Base-by-base conservation (phyloP, 2,329 filamentous ascomycete genomes). In the Fusarium succisae region DNA sequence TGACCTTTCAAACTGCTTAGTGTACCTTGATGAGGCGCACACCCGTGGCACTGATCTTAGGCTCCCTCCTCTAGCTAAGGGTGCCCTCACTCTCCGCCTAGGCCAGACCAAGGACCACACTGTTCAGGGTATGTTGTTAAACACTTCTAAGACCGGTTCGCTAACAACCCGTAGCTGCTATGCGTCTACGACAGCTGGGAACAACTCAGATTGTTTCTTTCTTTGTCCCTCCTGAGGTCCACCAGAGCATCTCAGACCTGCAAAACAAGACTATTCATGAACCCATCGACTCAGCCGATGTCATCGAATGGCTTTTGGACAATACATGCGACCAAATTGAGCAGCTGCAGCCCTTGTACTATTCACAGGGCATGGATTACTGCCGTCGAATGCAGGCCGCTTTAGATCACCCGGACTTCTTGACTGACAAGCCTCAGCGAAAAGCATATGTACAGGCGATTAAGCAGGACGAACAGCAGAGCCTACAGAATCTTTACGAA, bases 321-420 rank as follows among this genome's bases (percentile, higher is more conserved):
- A 89, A 92, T 63, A 91, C 90, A 0, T 93, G 91, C 65, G 81
- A 83, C 18, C 85, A 82, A 3, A 90, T 90, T 22, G 88, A 91
- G 69, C 87, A 91, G 47, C 77, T 92, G 0, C 87, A 89, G 45
- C 85, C 87, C 0, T 81, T 93, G 0, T 91, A 91, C 72, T 85
- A 86, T 38, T 83, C 89, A 0, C 91, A 93, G 74, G 90, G 90
- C 0, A 80, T 83, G 9, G 89, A 92, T 65, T 92, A 88, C 69
- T 89, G 89, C 63, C 84, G 85, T 4, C 86, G 90, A 6, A 85
- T 82, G 10, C 84, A 92, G 57, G 88, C 88, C 0, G 80, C 81
- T 1, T 71, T 83, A 15, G 80, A 84, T 3, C 79, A 89, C 62
- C 79, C 84, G 0, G 76, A 86, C 0, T 88, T 86, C 24, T 74